These are phyloP conservation scores for Neoboletus brunneissimus DNA, from an alignment of 768 basidiomycete genomes.

Conservation along the genomic window DNA sequence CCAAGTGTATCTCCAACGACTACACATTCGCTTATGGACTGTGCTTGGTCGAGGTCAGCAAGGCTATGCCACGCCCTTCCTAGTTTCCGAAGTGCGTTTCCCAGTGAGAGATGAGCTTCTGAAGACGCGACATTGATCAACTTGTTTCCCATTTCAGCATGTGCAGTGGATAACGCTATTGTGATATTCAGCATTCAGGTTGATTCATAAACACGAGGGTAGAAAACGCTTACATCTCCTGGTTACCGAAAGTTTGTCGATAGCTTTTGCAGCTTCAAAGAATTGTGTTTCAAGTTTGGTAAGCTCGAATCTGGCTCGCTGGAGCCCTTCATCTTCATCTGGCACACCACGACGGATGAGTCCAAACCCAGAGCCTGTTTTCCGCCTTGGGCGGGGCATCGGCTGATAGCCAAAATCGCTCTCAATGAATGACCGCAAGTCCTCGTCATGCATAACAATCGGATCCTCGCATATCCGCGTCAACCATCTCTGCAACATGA, in stretches of 20 bases:
- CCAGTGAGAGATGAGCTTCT: slow-evolving; percentile 82
- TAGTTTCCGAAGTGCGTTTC: slow-evolving; percentile 78
- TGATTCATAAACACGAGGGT: background rate
- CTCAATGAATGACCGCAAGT: slow-evolving; percentile 92
- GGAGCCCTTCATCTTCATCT: slow-evolving; percentile 93
- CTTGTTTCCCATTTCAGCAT: slow-evolving; percentile 92
- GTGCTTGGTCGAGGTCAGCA: slow-evolving; percentile 85
- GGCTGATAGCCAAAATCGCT: slow-evolving; percentile 97
- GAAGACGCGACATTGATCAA: slow-evolving; percentile 85
- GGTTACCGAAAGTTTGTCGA: slow-evolving; percentile 79
- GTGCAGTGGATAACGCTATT: slow-evolving; percentile 70
- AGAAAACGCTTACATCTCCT: slow-evolving; percentile 60
- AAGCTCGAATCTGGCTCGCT: slow-evolving; percentile 85
- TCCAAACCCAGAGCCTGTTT: slow-evolving; percentile 69
- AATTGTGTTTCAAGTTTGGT: slow-evolving; percentile 91
- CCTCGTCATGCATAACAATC: slow-evolving; percentile 86
- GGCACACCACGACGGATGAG: slow-evolving; percentile 78
- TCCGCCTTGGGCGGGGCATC: slow-evolving; percentile 70
- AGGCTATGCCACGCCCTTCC: slow-evolving; percentile 86
- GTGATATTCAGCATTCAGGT: background rate
- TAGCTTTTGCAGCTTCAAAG: slow-evolving; percentile 86
- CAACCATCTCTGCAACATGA: slow-evolving; percentile 94
- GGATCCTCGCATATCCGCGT: slow-evolving; percentile 90
- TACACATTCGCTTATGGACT: slow-evolving; percentile 92
- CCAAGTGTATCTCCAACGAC: slow-evolving; percentile 94